Conservation (phyloP, 2,329 filamentous ascomycete genomes). For the Leptographium galeiforme region DNA sequence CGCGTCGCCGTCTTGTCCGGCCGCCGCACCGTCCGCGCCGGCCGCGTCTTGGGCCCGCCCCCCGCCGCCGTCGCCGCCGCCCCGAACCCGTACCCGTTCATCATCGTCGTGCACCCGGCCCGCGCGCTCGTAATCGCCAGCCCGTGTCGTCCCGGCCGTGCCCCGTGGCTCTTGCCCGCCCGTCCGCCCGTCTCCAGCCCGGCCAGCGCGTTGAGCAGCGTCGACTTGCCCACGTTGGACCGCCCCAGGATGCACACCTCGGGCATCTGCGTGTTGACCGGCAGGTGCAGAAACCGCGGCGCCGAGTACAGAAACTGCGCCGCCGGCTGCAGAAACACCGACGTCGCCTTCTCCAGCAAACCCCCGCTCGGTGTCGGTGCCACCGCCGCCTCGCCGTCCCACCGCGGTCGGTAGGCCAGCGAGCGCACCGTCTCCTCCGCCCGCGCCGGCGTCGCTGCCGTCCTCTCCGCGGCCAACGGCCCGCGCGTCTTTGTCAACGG, state of each 20-base stretch:
- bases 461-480: no score
- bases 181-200: conserved; percentile 22
- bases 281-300: conserved; percentile 32
- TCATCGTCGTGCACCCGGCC: conserved; percentile 38
- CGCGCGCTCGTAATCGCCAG: conserved; percentile 35
- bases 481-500: neutral
- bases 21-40: neutral
- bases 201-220: conserved; percentile 71
- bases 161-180: conserved; percentile 17
- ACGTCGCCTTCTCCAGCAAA: conserved; percentile 13
- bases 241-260: conserved; percentile 71
- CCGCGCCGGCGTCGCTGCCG: neutral
- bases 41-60: neutral
- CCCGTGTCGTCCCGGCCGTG: conserved; percentile 27
- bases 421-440: conserved; percentile 5
- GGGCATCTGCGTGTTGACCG: conserved; percentile 36
- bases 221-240: conserved; percentile 82
- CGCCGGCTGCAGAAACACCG: conserved; percentile 14
- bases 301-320: conserved; percentile 35
- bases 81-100: conserved; percentile 44
- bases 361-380: neutral
- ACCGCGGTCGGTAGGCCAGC: conserved; percentile 17
- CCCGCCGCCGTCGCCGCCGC: conserved; percentile 19
- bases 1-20: no score
- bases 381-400: conserved; percentile 8